Percentiles rank a stretch among this genome's conserved stretches.
These are phyloP conservation scores for Ustilago bromivora DNA, from an alignment of 1,284 basidiomycete species.

Conservation along the genomic window DNA sequence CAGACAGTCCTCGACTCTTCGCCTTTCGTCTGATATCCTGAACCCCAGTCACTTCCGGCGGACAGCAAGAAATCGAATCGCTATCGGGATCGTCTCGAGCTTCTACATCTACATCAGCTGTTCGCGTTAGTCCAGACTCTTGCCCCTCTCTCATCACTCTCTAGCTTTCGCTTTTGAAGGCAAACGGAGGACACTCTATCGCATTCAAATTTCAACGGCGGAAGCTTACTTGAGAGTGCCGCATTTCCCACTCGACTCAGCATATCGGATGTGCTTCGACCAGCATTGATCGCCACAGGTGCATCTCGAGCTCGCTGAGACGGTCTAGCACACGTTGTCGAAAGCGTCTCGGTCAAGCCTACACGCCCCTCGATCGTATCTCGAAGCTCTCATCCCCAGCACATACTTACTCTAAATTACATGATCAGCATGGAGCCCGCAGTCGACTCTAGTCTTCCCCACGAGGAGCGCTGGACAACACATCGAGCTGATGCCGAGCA, in stretches of 20 bases:
- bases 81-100: too few species aligned
- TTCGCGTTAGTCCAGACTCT: too few species aligned
- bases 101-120: too few species aligned
- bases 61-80: too few species aligned
- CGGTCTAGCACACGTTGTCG: not conserved
- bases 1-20: too few species aligned
- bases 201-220: too few species aligned
- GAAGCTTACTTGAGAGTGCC: too few species aligned
- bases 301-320: not conserved
- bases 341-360: not conserved
- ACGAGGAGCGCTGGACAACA: constrained; percentile 46
- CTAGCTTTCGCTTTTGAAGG: too few species aligned
- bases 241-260: not conserved
- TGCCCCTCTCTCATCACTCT: too few species aligned
- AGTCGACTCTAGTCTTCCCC: constrained; percentile 21
- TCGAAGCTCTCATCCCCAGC: not conserved
- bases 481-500: constrained; percentile 39
- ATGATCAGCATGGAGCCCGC: constrained; percentile 26
- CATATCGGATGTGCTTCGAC: constrained; percentile 10
- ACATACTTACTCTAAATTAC: not conserved
- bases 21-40: too few species aligned
- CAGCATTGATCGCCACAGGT: constrained; percentile 4
- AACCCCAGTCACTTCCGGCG: too few species aligned
- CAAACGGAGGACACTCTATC: too few species aligned
- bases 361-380: not conserved